phyloP scores from a whole-genome alignment of 2,329 filamentous ascomycete species.

The Fusarium udum region DNA sequence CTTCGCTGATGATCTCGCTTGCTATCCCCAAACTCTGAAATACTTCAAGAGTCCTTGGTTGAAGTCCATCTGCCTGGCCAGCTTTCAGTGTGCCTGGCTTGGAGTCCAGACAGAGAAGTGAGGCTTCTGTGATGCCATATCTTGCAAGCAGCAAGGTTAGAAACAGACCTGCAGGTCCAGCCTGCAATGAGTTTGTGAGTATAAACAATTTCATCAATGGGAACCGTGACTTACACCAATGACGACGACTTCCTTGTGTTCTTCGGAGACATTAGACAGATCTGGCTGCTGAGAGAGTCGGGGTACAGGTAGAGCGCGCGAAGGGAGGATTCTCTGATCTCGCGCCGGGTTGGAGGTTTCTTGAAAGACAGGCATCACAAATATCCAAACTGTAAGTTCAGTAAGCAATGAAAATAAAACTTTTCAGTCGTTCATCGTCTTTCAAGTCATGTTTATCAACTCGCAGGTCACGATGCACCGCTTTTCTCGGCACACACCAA shows the following conservation, averaged over 20 bases:
- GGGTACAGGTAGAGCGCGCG: background rate
- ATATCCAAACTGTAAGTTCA: rapidly evolving
- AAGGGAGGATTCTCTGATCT: slow-evolving; percentile 11
- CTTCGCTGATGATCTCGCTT: slow-evolving; percentile 8
- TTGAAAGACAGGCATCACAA: slow-evolving; percentile 17
- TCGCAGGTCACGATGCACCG: background rate
- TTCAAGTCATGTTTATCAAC: background rate
- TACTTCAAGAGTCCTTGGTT: slow-evolving; percentile 15
- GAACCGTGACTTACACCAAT: background rate
- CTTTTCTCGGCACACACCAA: background rate
- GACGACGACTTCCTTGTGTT: slow-evolving; percentile 4
- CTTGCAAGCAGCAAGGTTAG: slow-evolving; percentile 2
- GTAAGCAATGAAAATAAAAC: background rate
- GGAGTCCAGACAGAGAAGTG: slow-evolving; percentile 4
- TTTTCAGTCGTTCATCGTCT: too few relatives aligned
- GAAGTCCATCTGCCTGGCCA: slow-evolving; percentile 15
- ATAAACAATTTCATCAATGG: rapidly evolving
- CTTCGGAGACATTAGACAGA: background rate
- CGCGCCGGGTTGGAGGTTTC: background rate
- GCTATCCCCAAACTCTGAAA: slow-evolving; percentile 17
- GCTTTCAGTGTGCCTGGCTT: slow-evolving; percentile 11
- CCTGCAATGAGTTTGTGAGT: background rate
- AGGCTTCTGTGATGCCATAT: slow-evolving; percentile 1
- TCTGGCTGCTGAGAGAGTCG: background rate
- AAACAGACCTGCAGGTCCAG: slow-evolving; percentile 10